These are phyloP conservation scores for Penicillium vulpinum DNA, from an alignment of 2,329 filamentous ascomycete genomes.

Conservation along the genomic window DNA sequence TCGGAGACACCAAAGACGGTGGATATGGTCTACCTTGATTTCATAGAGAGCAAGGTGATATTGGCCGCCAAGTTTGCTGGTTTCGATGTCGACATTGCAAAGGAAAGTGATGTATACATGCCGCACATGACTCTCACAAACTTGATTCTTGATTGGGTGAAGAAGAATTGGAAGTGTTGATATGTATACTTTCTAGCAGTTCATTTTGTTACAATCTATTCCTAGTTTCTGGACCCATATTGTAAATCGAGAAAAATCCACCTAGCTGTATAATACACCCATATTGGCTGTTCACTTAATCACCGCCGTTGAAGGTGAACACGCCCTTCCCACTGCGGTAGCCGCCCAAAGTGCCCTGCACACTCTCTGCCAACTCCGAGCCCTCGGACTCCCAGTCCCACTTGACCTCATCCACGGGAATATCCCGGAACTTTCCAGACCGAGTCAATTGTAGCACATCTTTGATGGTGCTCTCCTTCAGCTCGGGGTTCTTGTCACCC, in stretches of 20 bases:
- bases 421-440: constrained; percentile 75
- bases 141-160: constrained; percentile 61
- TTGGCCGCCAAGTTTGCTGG: constrained; percentile 67
- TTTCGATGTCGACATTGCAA: constrained; percentile 48
- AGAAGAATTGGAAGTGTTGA: constrained; percentile 53
- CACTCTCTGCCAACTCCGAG: constrained; percentile 66
- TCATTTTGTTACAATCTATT: not conserved
- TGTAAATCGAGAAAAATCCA: not conserved
- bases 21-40: constrained; percentile 89
- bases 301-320: constrained; percentile 69
- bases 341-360: constrained; percentile 79
- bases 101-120: constrained; percentile 55
- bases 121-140: constrained; percentile 56
- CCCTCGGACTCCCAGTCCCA: constrained; percentile 83
- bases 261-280: not conserved
- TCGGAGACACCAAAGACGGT: constrained; percentile 66
- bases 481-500: constrained; percentile 71
- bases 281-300: constrained; percentile 20
- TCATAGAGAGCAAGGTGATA: constrained; percentile 79
- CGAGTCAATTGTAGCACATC: constrained; percentile 78
- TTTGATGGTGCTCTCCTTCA: constrained; percentile 77
- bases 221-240: not conserved
- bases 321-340: constrained; percentile 87
- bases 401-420: constrained; percentile 74
- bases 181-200: not conserved